phyloP scores from a whole-genome alignment of 495 filamentous ascomycete species.

The Aspergillus cavernicola region DNA sequence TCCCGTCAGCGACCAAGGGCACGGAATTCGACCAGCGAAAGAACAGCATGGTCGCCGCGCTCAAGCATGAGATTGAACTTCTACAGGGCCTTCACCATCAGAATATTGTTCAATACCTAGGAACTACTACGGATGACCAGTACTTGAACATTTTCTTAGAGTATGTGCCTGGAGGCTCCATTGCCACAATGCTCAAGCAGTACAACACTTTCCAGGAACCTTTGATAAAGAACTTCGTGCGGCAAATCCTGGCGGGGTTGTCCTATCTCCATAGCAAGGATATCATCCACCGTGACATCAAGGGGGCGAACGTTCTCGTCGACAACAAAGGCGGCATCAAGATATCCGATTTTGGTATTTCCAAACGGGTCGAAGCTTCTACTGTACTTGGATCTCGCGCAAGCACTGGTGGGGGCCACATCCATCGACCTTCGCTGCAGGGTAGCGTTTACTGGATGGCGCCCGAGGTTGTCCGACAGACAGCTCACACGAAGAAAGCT shows the following conservation, averaged over 20 bases:
- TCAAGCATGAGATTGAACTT: conserved; percentile 94
- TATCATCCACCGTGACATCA: conserved; percentile 99
- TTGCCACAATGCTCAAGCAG: conserved; percentile 95
- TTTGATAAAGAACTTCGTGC: conserved; percentile 92
- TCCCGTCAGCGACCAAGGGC: conserved; percentile 74
- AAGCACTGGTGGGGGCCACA: conserved; percentile 53
- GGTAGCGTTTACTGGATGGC: conserved; percentile 99
- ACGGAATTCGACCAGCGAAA: conserved; percentile 82
- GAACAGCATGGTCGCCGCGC: conserved; percentile 94
- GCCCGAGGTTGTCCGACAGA: conserved; percentile 96
- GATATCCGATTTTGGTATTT: conserved; percentile 99
- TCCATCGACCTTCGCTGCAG: conserved; percentile 86
- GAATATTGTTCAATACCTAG: conserved; percentile 98
- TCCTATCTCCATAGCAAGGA: conserved; percentile 91
- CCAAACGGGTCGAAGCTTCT: conserved; percentile 89
- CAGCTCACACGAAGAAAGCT: conserved; percentile 97
- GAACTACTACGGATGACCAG: conserved; percentile 83
- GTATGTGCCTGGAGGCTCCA: conserved; percentile 96
- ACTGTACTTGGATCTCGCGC: conserved; percentile 55
- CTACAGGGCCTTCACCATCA: conserved; percentile 91
- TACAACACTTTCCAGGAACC: conserved; percentile 94
- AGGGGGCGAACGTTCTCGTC: conserved; percentile 97
- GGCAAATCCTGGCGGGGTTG: conserved; percentile 92
- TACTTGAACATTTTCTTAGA: conserved; percentile 99
- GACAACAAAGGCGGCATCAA: conserved; percentile 99